phyloP scores from a whole-genome alignment of 1,284 basidiomycete species.

The Sporisorium iseilematis-ciliati region DNA sequence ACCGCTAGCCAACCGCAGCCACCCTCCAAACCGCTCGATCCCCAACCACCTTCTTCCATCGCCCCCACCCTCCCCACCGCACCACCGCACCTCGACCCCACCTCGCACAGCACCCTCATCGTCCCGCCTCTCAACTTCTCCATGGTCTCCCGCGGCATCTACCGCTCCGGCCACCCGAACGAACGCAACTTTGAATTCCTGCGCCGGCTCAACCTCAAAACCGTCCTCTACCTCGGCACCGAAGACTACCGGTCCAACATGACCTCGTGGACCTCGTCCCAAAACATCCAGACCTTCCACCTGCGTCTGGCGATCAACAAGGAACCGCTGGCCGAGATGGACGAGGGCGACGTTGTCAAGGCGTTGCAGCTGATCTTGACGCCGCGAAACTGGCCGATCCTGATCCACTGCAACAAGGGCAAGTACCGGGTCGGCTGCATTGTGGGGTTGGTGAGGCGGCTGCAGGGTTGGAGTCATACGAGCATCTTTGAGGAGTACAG shows the following conservation, averaged over 20 bases:
- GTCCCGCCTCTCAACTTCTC: conserved; percentile 69
- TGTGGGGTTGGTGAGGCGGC: conserved; percentile 59
- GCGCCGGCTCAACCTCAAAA: conserved; percentile 58
- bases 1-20: neutral
- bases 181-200: conserved; percentile 68
- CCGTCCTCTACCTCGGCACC: conserved; percentile 64
- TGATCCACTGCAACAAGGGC: conserved; percentile 69
- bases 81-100: conserved; percentile 6
- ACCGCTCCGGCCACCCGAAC: conserved; percentile 67
- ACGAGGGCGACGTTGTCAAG: conserved; percentile 52
- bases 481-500: conserved; percentile 68
- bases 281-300: conserved; percentile 60
- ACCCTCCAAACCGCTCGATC: neutral
- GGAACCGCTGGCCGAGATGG: conserved; percentile 68
- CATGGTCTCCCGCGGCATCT: conserved; percentile 66
- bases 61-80: neutral
- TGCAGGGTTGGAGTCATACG: conserved; percentile 68
- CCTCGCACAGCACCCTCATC: conserved; percentile 36
- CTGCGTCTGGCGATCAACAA: conserved; percentile 66
- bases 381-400: conserved; percentile 58
- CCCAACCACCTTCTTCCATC: neutral
- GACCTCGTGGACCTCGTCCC: conserved; percentile 39
- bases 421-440: conserved; percentile 67
- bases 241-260: conserved; percentile 67
- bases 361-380: conserved; percentile 57